Evolutionary conservation across 352 stramenopile species (phyloP).

Genomic region (Phytophthora constricta): DNA sequence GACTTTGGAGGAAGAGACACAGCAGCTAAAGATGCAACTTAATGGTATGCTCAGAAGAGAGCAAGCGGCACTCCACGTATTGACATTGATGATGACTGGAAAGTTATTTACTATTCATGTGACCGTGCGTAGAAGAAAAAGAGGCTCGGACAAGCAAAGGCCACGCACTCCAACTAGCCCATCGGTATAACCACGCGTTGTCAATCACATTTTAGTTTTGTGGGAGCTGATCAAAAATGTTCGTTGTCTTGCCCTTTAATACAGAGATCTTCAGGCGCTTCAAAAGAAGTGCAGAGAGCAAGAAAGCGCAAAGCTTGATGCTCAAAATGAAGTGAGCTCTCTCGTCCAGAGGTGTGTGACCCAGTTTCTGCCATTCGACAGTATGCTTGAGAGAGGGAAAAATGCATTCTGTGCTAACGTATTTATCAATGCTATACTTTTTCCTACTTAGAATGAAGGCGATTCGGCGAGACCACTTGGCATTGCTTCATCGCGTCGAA

Average conservation of each 20-base stretch:
- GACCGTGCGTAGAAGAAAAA: slow-evolving; percentile 30
- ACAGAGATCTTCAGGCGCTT: slow-evolving; percentile 34
- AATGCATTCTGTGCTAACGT: background rate
- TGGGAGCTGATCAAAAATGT: background rate
- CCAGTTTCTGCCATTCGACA: too few relatives aligned
- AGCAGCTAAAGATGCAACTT: slow-evolving; percentile 41
- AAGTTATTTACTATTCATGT: too few relatives aligned
- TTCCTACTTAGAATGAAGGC: slow-evolving; percentile 31
- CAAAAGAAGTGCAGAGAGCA: slow-evolving; percentile 37
- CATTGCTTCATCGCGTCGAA: slow-evolving; percentile 30
- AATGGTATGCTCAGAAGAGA: slow-evolving; percentile 38
- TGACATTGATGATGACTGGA: too few relatives aligned
- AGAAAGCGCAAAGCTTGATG: slow-evolving; percentile 37
- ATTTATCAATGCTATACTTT: background rate
- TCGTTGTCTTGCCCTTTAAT: background rate
- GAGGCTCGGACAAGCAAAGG: slow-evolving; percentile 30
- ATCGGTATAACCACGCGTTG: slow-evolving; percentile 19
- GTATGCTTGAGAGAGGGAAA: too few relatives aligned
- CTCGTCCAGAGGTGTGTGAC: slow-evolving; percentile 34
- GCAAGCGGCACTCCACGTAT: too few relatives aligned
- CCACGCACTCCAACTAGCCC: slow-evolving; percentile 34
- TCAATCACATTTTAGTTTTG: background rate
- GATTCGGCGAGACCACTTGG: slow-evolving; percentile 36
- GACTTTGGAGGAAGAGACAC: slow-evolving; percentile 41
- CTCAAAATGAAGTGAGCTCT: slow-evolving; percentile 31